Conservation (phyloP, 2,329 filamentous ascomycete species). For the Calonectria ilicicola region DNA sequence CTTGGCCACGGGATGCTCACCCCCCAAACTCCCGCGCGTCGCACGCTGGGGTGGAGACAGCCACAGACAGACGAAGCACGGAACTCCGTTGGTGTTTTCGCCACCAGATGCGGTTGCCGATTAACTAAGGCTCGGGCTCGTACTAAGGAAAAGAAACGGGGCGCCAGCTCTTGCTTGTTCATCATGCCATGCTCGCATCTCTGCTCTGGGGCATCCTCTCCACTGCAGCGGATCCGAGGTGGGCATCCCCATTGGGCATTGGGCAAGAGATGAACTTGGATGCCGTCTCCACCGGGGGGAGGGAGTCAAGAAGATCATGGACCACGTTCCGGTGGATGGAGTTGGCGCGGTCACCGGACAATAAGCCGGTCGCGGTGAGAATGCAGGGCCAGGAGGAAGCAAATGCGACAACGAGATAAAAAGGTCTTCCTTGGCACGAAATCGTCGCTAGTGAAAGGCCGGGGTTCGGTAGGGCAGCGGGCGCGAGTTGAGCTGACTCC, state of each 20-base stretch:
- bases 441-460: background rate
- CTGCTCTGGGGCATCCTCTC: background rate
- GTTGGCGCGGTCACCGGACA: conserved; percentile 1
- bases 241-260: background rate
- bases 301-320: background rate
- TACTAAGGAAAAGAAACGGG: background rate
- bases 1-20: background rate
- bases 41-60: background rate
- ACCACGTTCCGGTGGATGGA: conserved; percentile 9
- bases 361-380: background rate
- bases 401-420: background rate
- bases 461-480: background rate
- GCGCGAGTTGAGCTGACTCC: background rate
- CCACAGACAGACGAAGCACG: background rate
- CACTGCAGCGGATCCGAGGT: background rate
- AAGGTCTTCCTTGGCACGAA: background rate
- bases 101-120: background rate
- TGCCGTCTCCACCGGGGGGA: background rate
- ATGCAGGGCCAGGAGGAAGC: background rate
- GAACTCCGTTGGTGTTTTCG: background rate
- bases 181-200: background rate
- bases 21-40: background rate
- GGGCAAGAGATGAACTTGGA: background rate
- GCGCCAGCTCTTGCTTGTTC: background rate
- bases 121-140: background rate